Evolutionary conservation across 2,329 filamentous ascomycete species (phyloP).

Genomic region (Blastomyces gilchristii): DNA sequence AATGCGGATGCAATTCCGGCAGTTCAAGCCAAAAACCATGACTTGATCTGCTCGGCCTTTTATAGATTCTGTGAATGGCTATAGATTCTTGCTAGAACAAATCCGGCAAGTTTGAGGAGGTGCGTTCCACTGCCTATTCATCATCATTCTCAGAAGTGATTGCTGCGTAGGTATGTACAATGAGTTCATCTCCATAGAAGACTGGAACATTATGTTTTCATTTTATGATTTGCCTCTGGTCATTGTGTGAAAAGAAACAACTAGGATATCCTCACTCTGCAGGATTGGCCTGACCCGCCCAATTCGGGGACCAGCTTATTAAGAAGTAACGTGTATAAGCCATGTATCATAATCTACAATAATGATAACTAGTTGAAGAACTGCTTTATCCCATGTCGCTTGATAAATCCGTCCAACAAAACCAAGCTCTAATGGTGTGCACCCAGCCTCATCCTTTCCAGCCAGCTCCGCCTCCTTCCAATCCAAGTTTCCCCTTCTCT

Average conservation of each 20-base stretch:
- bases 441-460: not conserved
- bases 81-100: slow-evolving; percentile 32
- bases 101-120: slow-evolving; percentile 40
- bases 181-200: slow-evolving; percentile 40
- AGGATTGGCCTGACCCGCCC: slow-evolving; percentile 1
- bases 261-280: not conserved
- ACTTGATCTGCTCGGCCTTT: slow-evolving; percentile 1
- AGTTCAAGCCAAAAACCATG: not conserved
- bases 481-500: not conserved
- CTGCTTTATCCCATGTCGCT: not conserved
- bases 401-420: not conserved
- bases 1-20: slow-evolving; percentile 9
- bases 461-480: not conserved
- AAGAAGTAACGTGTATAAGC: not conserved
- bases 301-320: not conserved
- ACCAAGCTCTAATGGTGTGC: not conserved
- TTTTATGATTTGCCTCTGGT: not conserved
- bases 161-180: slow-evolving; percentile 5
- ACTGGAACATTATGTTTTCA: slow-evolving; percentile 4
- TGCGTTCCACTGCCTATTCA: slow-evolving; percentile 25
- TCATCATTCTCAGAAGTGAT: slow-evolving; percentile 2
- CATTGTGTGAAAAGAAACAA: not conserved
- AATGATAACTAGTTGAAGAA: not conserved
- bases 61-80: not conserved
- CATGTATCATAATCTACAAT: not conserved